Evolutionary conservation across 2,329 filamentous ascomycete species (phyloP).

Genomic region (Cladosporium cucumerinum): DNA sequence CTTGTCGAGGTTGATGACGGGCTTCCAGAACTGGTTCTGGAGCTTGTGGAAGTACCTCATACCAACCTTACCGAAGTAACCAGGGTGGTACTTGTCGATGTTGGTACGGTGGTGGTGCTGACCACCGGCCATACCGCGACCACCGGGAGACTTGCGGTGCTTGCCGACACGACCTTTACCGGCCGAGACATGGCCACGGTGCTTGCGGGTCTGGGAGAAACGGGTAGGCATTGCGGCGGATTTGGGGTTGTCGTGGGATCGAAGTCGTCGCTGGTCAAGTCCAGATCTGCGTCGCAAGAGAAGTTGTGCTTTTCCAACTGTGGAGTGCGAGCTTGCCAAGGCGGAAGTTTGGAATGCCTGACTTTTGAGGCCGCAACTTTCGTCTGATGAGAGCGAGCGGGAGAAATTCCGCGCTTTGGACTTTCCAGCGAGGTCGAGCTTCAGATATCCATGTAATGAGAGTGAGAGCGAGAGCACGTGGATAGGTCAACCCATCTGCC

Average conservation of each 20-base stretch:
- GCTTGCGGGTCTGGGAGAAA: constrained; percentile 73
- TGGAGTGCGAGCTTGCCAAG: constrained; percentile 3
- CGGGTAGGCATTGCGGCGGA: constrained; percentile 66
- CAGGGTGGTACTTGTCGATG: constrained; percentile 90
- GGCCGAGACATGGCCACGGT: constrained; percentile 96
- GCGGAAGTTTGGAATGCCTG: neutral
- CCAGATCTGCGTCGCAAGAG: neutral
- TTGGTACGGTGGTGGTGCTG: constrained; percentile 98
- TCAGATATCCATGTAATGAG: neutral
- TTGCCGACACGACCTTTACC: constrained; percentile 98
- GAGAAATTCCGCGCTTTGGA: neutral
- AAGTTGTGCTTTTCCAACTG: constrained; percentile 8
- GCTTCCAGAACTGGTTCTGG: constrained; percentile 96
- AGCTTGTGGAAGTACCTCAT: constrained; percentile 83
- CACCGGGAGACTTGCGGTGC: constrained; percentile 86
- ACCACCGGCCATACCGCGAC: constrained; percentile 90
- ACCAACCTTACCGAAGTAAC: constrained; percentile 90
- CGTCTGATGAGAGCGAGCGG: neutral
- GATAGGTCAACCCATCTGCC: neutral
- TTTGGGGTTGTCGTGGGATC: constrained; percentile 10
- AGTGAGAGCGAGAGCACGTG: neutral
- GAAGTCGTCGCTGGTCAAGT: constrained; percentile 12
- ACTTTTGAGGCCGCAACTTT: neutral
- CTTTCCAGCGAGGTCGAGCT: neutral
- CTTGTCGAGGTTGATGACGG: constrained; percentile 98